phyloP scores from a whole-genome alignment of 2,329 filamentous ascomycete species.

The Diplodia mutila region DNA sequence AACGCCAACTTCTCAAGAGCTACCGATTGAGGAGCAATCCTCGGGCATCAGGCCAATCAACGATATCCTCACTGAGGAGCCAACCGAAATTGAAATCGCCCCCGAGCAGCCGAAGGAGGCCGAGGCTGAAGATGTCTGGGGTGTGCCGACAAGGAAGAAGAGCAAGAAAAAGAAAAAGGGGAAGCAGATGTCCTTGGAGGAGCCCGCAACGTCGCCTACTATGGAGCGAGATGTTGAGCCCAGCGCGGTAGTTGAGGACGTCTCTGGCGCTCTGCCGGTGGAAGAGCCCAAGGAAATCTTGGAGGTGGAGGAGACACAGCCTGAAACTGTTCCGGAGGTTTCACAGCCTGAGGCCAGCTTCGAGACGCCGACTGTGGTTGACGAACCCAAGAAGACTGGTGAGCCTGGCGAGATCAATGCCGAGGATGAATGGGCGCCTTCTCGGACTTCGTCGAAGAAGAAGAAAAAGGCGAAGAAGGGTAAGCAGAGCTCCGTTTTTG shows the following conservation, averaged over 20 bases:
- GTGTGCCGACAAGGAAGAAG: constrained; percentile 1
- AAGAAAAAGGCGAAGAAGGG: constrained; percentile 35
- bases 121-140: constrained; percentile 12
- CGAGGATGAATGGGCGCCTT: constrained; percentile 7
- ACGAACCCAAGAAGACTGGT: background rate
- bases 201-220: background rate
- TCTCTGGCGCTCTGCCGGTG: background rate
- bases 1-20: background rate
- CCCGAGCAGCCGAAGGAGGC: constrained; percentile 19
- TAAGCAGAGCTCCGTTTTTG: constrained; percentile 28
- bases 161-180: constrained; percentile 17
- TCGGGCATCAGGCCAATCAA: background rate
- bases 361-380: background rate
- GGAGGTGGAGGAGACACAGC: background rate
- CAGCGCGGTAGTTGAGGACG: background rate
- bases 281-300: background rate
- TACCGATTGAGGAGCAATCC: background rate
- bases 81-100: background rate
- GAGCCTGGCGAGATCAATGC: constrained; percentile 3
- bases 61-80: background rate
- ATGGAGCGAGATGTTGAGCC: background rate
- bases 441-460: background rate
- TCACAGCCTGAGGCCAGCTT: background rate
- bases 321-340: background rate
- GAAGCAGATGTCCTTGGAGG: constrained; percentile 22